Base-by-base conservation (phyloP, 2,329 filamentous ascomycete species). In the Penicillium decumbens region DNA sequence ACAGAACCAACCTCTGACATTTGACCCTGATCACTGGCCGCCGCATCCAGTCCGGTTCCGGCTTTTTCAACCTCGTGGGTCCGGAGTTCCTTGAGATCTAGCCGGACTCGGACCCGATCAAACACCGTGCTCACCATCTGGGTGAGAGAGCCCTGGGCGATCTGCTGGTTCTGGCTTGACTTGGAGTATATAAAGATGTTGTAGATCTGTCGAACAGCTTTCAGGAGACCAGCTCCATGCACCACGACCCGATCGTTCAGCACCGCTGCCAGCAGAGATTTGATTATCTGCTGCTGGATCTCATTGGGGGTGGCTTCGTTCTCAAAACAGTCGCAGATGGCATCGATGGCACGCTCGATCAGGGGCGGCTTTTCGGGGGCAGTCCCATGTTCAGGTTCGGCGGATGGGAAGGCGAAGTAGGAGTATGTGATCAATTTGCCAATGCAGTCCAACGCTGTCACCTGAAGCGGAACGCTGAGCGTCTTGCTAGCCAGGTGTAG, bases 71-170 rank as follows among this genome's bases (percentile, higher is more conserved):
- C 57, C 30, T 74, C 70, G 41, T 71, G 69, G 48, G 87, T 62
- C 18, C 89, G 82, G 30, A 87, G 79, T 65, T 96, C 91, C 70
- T 95, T 96, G 76, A 90, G 83, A 50, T 91, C 85, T 54, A 98
- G 75, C 45, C 93, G 81, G 1, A 82, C 81, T 74, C 93, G 95
- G 56, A 98, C 92, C 54, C 93, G 79, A 71, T 98, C 93, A 63
- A 98, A 98, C 3, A 98, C 93, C 1, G 92, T 97, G 57, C 92
- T 91, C 33, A 97, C 89, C 93, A 98, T 98, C 72, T 98, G 93
- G 3, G 92, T 95, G 64, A 98, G 76, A 3, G 93, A 96, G 2
- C 93, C 93, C 69, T 98, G 95, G 1, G 95, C 95, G 43, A 97
- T 89, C 70, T 95, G 91, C 75, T 98, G 93, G 68, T 97, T 98